Percentiles rank a stretch among this genome's conserved stretches.
Evolutionary conservation across 2,329 filamentous ascomycete species (phyloP).

Genomic region (Nemania sp.): DNA sequence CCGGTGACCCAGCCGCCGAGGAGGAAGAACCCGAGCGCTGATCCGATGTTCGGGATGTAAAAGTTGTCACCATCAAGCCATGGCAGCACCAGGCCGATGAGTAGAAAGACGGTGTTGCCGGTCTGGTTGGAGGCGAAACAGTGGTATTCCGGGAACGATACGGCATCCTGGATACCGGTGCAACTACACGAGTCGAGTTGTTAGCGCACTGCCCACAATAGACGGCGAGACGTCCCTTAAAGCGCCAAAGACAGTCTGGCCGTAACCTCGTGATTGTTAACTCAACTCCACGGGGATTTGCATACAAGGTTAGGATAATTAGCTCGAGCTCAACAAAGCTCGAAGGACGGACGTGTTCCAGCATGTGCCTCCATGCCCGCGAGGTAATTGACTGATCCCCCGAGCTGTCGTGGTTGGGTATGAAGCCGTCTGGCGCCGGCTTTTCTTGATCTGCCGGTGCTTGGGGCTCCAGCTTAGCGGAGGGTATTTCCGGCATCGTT

Average conservation of each 20-base stretch:
- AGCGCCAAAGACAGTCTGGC: not conserved
- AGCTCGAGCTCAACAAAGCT: constrained; percentile 52
- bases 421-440: not conserved
- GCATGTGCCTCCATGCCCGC: constrained; percentile 34
- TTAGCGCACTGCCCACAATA: constrained; percentile 14
- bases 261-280: not conserved
- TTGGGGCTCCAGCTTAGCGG: not conserved
- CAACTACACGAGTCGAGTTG: constrained; percentile 37
- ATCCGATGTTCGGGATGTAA: constrained; percentile 57
- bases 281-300: constrained; percentile 5
- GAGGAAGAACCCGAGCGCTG: constrained; percentile 61
- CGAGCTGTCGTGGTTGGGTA: not conserved
- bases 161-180: constrained; percentile 61
- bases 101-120: constrained; percentile 65
- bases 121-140: constrained; percentile 69
- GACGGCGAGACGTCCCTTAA: not conserved
- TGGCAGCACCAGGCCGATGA: constrained; percentile 55
- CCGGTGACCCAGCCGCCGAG: constrained; percentile 59
- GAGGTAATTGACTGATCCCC: constrained; percentile 26
- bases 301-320: constrained; percentile 51
- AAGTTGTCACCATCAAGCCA: constrained; percentile 54
- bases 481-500: constrained; percentile 4
- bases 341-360: constrained; percentile 45
- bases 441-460: not conserved
- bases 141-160: constrained; percentile 64